phyloP scores from a whole-genome alignment of 805 yeast genomes.

The Barnettozyma vustinii region DNA sequence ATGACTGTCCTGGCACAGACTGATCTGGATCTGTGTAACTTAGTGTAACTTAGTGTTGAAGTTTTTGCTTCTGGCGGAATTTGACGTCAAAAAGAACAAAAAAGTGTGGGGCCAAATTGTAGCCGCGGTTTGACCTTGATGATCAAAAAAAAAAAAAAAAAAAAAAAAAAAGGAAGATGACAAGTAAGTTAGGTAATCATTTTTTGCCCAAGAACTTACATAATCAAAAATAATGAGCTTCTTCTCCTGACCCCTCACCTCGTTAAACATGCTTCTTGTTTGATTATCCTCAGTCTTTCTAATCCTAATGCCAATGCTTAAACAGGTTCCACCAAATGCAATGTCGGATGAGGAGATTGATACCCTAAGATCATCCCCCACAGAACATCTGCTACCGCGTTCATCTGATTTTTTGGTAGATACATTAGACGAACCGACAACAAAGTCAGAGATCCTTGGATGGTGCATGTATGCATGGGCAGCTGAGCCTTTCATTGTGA shows the following conservation, averaged over 20 bases:
- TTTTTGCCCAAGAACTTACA: too few species aligned
- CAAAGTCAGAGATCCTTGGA: slow-evolving; percentile 46
- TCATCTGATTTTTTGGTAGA: neutral
- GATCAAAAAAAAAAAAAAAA: too few species aligned
- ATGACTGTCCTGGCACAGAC: neutral
- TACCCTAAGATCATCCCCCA: neutral
- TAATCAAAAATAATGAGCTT: neutral
- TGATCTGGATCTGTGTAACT: too few species aligned
- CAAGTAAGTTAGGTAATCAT: too few species aligned
- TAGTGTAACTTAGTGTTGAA: too few species aligned
- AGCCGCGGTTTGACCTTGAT: neutral
- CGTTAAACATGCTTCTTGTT: neutral
- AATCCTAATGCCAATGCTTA: neutral
- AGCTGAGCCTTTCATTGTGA: slow-evolving; percentile 74
- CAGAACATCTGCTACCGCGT: slow-evolving; percentile 1
- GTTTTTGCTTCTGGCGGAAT: neutral
- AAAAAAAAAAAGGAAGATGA: too few species aligned
- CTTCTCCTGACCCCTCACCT: neutral
- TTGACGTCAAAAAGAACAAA: neutral
- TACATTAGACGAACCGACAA: slow-evolving; percentile 24
- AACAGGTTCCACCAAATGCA: neutral
- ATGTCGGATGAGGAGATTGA: neutral
- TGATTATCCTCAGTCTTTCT: neutral
- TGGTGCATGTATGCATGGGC: slow-evolving; percentile 73
- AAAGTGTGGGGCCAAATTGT: neutral